These are phyloP conservation scores for Termitomyces sp. DNA, from an alignment of 768 basidiomycete genomes.

Conservation along the genomic window DNA sequence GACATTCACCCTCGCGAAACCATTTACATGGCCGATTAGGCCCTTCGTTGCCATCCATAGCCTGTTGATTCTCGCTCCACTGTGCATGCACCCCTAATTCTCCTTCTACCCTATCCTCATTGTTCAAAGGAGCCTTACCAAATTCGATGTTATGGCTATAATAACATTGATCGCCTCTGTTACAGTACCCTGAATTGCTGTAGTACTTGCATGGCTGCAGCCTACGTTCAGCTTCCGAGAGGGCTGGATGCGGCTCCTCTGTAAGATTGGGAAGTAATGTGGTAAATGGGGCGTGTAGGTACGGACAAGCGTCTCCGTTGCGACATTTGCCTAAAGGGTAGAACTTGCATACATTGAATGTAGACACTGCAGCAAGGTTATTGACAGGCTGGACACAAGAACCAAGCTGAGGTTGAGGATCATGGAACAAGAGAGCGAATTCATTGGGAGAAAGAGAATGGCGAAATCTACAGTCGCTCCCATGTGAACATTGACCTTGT, in stretches of 20 bases:
- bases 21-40: background rate
- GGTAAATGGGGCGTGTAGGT: constrained; percentile 25
- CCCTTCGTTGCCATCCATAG: background rate
- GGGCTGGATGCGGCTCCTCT: background rate
- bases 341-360: constrained; percentile 27
- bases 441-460: constrained; percentile 39
- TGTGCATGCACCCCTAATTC: background rate
- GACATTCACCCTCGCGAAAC: constrained; percentile 7
- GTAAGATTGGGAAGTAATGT: background rate
- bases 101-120: background rate
- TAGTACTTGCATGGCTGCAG: constrained; percentile 22
- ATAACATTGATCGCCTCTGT: constrained; percentile 11
- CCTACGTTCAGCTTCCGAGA: background rate
- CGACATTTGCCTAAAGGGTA: constrained; percentile 35
- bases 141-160: constrained; percentile 9
- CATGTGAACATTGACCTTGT: constrained; percentile 30
- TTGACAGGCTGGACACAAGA: background rate
- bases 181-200: constrained; percentile 14
- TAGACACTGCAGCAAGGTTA: constrained; percentile 5
- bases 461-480: constrained; percentile 33
- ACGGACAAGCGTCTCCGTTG: constrained; percentile 37
- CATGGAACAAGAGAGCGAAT: constrained; percentile 35
- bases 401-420: constrained; percentile 32
- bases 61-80: background rate
- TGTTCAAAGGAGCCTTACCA: background rate